Evolutionary conservation across 2,329 filamentous ascomycete species (phyloP), one percentile per base, ranked within the genome.

Genomic region (Grosmannia serpens): DNA sequence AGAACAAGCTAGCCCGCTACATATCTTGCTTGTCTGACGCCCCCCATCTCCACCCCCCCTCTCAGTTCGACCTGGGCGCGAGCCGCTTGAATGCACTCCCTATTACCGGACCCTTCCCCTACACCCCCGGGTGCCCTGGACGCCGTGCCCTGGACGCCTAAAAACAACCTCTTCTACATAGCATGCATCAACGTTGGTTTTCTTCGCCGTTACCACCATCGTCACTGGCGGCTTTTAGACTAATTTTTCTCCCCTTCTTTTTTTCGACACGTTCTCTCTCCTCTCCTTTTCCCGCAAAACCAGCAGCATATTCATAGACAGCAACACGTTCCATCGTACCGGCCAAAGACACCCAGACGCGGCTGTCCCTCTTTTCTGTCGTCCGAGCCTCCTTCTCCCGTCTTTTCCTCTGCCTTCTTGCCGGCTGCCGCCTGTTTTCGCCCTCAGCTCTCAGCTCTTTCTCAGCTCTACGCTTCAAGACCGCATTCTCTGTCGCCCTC

Each of bases 211-310:
- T 41, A 55, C 44, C 44, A 56, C 53, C 53, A 56, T 56, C 54
- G 54, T 56, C 41, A 56, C 54, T 49, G 54, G 54, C 44, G 27
- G 29, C 44, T 49, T 49, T 44, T 44, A 56, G 41, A 49, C 54
- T 46, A 56, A 38, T 56, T 56, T 56, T 56, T 56, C 54, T 55
- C 54, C 54, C 54, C 41, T 58, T 54, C 38, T 58, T 58, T 58
- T 57, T 57, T 49, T 49, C 53, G 22, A 55, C 53, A 47, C 38
- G 26, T 29, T 22, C 27, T 49, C 26, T 35, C 44, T 35, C 54
- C 44, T 26, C 44, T 49, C 31, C 29, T 24, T 22, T 35, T 35
- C 29, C 35, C 29, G 17, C 50, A 11, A 22, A 29, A 33, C 4
- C 11, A 29, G 17, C 15, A 50, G 26, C 50, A n/a, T 22, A 29